Base-by-base conservation (phyloP, 2,329 filamentous ascomycete species). In the Cytospora piceae region DNA sequence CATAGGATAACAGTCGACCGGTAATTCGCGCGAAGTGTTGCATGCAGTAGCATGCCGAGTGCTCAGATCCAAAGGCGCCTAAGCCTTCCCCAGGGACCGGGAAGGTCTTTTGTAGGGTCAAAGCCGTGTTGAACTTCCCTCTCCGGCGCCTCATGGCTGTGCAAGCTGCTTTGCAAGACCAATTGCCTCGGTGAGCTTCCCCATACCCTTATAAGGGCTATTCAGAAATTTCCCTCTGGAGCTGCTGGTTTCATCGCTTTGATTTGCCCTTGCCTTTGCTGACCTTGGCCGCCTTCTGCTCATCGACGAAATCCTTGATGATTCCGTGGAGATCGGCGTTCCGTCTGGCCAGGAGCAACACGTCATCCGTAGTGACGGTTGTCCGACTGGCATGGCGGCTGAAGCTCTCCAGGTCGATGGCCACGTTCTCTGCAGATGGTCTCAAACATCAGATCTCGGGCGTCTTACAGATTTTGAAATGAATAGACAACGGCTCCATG, bases 261-360 rank as follows among this genome's bases (percentile, higher is more conserved):
- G 71, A 67, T 69, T 77, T 78, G 42, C 72, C 77, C 67, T 78
- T 79, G 24, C 67, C 64, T 22, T 68, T 69, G 20, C 58, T 60
- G 56, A 58, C 70, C 70, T 74, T 76, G 49, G 79, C 77, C 1
- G 82, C 82, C 73, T 85, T 86, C 69, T 83, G 79, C 70, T 82
- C 79, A 63, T 93, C 89, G 32, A 93, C 80, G 71, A 88, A 88
- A 59, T 86, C 82, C 75, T 85, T 85, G 74, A 99, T 83, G 39
- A 98, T 87, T 20, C 83, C 83, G 71, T 94, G 88, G 24, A 99
- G 78, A 22, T 93, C 93, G 64, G 94, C 91, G 72, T 98, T 99
- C 66, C 94, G 88, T 68, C 95, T 83, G 31, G 92, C 89, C 34
- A 99, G 85, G 9, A 99, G 85, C 72, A 98, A 80, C 15, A 98